Evolutionary conservation across 495 filamentous ascomycete species (phyloP).

Genomic region (Cryomyces minteri): DNA sequence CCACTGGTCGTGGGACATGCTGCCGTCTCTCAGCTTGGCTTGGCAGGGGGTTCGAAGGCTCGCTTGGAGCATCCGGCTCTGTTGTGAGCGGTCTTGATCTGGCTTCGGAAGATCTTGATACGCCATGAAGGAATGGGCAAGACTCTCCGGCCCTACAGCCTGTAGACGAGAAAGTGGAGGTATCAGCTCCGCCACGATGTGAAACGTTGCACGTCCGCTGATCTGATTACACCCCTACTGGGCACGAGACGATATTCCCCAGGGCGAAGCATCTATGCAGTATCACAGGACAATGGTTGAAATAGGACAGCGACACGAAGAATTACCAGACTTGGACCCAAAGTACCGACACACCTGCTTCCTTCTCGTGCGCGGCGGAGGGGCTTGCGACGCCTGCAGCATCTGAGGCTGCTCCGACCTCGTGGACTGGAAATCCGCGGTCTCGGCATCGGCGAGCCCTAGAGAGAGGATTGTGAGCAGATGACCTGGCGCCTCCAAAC

Average conservation of each 20-base stretch:
- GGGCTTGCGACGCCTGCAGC: background rate
- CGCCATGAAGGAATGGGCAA: constrained; percentile 17
- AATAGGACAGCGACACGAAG: background rate
- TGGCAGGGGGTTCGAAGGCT: background rate
- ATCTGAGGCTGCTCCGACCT: no score
- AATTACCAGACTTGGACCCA: constrained; percentile 14
- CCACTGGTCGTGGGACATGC: constrained; percentile 9
- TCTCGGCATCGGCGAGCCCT: no score
- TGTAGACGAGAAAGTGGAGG: constrained; percentile 1
- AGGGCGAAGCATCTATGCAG: no score
- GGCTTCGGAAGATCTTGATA: background rate
- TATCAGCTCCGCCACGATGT: background rate
- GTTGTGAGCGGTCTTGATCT: background rate
- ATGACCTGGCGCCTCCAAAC: background rate
- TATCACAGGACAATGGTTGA: no score
- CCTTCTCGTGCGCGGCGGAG: constrained; percentile 7
- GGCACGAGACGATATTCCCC: no score
- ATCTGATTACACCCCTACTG: no score
- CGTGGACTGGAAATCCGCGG: no score
- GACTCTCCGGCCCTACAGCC: constrained; percentile 17
- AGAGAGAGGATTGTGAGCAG: constrained; percentile 1
- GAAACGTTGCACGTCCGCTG: no score
- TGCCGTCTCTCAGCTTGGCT: constrained; percentile 2
- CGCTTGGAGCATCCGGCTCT: background rate
- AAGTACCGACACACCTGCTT: constrained; percentile 14